Conservation (phyloP, 2,329 filamentous ascomycete genomes). For the Pyrenophora tritici-repentis region DNA sequence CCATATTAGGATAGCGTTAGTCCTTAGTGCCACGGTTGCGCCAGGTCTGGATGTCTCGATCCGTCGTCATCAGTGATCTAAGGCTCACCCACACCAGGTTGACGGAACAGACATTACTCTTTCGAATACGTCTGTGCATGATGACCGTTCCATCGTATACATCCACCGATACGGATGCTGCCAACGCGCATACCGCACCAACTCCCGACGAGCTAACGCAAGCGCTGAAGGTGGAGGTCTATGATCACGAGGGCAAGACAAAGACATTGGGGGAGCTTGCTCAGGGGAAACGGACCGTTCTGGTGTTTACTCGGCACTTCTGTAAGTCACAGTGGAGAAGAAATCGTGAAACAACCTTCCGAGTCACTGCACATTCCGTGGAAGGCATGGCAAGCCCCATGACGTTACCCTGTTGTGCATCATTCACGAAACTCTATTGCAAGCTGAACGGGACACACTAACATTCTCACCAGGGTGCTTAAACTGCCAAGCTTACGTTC, state of each 20-base stretch:
- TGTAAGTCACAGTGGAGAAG: slow-evolving; percentile 15
- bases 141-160: not conserved
- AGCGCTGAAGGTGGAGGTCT: slow-evolving; percentile 21
- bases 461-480: slow-evolving; percentile 23
- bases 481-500: slow-evolving; percentile 33
- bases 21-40: too few species aligned
- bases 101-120: not conserved
- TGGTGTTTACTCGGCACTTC: slow-evolving; percentile 31
- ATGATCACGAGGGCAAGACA: slow-evolving; percentile 22
- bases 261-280: slow-evolving; percentile 19
- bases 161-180: not conserved
- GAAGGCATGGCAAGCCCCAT: too few species aligned
- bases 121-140: not conserved
- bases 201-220: slow-evolving; percentile 19
- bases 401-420: too few species aligned
- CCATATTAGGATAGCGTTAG: too few species aligned
- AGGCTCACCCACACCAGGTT: not conserved
- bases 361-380: too few species aligned
- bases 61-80: too few species aligned
- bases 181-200: not conserved
- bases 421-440: too few species aligned
- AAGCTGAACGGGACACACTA: not conserved
- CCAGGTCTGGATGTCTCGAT: too few species aligned
- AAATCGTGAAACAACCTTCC: too few species aligned
- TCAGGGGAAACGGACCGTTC: slow-evolving; percentile 18